A percentile compares a stretch with the other conserved stretches of the same genome.
Conservation (phyloP, 306 rosid genomes). For the Alnus glutinosa region DNA sequence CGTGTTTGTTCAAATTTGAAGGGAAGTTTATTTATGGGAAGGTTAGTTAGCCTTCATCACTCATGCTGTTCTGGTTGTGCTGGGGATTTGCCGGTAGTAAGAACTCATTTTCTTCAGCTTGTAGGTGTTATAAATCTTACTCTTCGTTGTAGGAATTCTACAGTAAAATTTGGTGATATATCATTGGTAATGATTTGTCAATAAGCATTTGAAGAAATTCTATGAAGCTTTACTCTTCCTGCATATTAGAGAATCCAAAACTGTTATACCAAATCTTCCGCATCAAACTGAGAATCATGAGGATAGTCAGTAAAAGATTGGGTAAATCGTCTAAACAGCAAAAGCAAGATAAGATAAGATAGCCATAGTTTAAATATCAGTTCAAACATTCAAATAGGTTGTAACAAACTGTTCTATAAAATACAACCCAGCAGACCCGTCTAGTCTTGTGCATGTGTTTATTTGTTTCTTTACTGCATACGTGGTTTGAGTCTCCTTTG, state of each 20-base stretch:
- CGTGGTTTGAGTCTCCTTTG: background rate
- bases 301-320: too few species aligned
- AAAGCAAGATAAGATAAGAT: too few species aligned
- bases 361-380: too few species aligned
- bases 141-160: constrained; percentile 11
- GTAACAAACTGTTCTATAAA: too few species aligned
- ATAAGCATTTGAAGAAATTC: constrained; percentile 24
- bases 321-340: too few species aligned
- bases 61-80: constrained; percentile 42
- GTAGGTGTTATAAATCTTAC: constrained; percentile 20
- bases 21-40: constrained; percentile 25
- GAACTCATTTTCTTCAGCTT: constrained; percentile 23
- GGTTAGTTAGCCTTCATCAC: constrained; percentile 40
- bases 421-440: too few species aligned
- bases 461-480: too few species aligned
- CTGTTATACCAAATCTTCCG: too few species aligned
- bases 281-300: too few species aligned
- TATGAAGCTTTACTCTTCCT: background rate
- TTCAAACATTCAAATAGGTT: too few species aligned
- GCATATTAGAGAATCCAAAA: background rate
- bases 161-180: background rate
- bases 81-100: constrained; percentile 22
- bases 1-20: constrained; percentile 33
- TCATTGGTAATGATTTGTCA: background rate
- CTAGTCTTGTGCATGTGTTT: too few species aligned